Percentiles rank a stretch among this genome's conserved stretches.
These are phyloP conservation scores for Ceratorhiza oryzae-sativae DNA, from an alignment of 1,284 basidiomycete genomes.

Conservation along the genomic window DNA sequence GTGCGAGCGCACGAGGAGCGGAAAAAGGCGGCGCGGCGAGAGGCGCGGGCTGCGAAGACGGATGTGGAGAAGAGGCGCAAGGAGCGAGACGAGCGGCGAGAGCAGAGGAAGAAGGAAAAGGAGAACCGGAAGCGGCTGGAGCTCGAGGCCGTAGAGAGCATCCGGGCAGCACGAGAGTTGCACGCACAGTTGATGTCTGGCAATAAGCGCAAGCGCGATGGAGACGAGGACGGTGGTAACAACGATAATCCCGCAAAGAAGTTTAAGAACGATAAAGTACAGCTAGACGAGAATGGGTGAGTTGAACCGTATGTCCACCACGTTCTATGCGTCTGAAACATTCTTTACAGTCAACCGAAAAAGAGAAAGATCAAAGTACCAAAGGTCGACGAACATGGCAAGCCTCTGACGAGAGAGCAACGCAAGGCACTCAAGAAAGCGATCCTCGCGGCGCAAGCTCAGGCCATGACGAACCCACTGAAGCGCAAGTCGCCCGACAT, in stretches of 20 bases:
- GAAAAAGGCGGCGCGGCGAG: slow-evolving; percentile 28
- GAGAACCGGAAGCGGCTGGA: slow-evolving; percentile 28
- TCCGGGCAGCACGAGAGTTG: slow-evolving; percentile 30
- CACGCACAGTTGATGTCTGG: slow-evolving; percentile 14
- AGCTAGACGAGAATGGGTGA: slow-evolving; percentile 22
- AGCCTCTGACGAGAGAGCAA: slow-evolving; percentile 25
- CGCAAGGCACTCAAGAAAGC: slow-evolving; percentile 34
- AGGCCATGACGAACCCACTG: slow-evolving; percentile 9
- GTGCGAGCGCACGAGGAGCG: slow-evolving; percentile 32
- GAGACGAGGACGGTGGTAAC: slow-evolving; percentile 16
- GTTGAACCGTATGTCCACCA: not conserved
- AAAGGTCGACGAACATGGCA: slow-evolving; percentile 30
- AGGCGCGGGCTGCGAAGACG: slow-evolving; percentile 18
- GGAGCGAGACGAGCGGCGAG: slow-evolving; percentile 24
- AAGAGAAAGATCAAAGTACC: slow-evolving; percentile 21
- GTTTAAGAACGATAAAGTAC: not conserved
- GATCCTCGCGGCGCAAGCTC: slow-evolving; percentile 22
- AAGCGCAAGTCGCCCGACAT: slow-evolving; percentile 27
- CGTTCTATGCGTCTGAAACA: not conserved
- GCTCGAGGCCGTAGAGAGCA: slow-evolving; percentile 33
- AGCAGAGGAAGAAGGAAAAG: slow-evolving; percentile 27
- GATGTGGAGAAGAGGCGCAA: slow-evolving; percentile 14
- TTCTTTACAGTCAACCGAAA: slow-evolving; percentile 2
- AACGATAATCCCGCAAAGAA: not conserved
- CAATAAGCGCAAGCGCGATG: slow-evolving; percentile 39